phyloP scores from a whole-genome alignment of 805 yeast genomes.

The Candida insectorum region DNA sequence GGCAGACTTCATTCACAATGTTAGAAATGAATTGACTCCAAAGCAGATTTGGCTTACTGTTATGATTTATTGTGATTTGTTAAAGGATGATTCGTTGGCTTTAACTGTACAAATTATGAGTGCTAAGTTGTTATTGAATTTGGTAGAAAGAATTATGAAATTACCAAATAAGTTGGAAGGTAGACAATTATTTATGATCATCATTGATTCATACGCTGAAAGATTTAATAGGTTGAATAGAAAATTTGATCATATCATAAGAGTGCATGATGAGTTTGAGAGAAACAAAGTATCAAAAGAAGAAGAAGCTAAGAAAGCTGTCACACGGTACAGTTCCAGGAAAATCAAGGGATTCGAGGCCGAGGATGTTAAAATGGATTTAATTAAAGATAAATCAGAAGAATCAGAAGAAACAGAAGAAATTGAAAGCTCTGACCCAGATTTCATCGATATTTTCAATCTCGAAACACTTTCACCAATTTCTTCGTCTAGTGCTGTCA shows the following conservation, averaged over 20 bases:
- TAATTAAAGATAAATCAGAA: slow-evolving; percentile 25
- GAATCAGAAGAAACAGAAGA: slow-evolving; percentile 8
- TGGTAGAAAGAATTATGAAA: slow-evolving; percentile 84
- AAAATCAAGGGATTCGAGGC: slow-evolving; percentile 17
- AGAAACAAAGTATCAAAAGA: slow-evolving; percentile 36
- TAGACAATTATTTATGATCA: slow-evolving; percentile 77
- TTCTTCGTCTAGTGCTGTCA: slow-evolving; percentile 38
- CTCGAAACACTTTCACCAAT: slow-evolving; percentile 53
- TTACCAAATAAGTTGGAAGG: slow-evolving; percentile 79
- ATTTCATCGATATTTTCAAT: slow-evolving; percentile 28
- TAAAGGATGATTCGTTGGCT: slow-evolving; percentile 79
- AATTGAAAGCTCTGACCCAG: slow-evolving; percentile 9
- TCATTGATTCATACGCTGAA: slow-evolving; percentile 83
- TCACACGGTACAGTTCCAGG: slow-evolving; percentile 34
- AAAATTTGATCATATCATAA: slow-evolving; percentile 63
- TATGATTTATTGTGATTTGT: slow-evolving; percentile 70
- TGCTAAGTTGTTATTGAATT: slow-evolving; percentile 80
- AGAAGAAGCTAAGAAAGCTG: slow-evolving; percentile 40
- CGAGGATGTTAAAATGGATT: slow-evolving; percentile 13
- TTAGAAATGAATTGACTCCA: slow-evolving; percentile 76
- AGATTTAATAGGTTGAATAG: slow-evolving; percentile 74
- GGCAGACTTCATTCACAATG: slow-evolving; percentile 93
- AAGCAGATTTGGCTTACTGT: slow-evolving; percentile 88
- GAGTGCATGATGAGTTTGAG: slow-evolving; percentile 55
- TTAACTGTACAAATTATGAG: slow-evolving; percentile 95